A percentile compares a stretch with the other conserved stretches of the same genome.
Conservation (phyloP, 345 rosid genomes). For the Eucalyptus erythrocorys region DNA sequence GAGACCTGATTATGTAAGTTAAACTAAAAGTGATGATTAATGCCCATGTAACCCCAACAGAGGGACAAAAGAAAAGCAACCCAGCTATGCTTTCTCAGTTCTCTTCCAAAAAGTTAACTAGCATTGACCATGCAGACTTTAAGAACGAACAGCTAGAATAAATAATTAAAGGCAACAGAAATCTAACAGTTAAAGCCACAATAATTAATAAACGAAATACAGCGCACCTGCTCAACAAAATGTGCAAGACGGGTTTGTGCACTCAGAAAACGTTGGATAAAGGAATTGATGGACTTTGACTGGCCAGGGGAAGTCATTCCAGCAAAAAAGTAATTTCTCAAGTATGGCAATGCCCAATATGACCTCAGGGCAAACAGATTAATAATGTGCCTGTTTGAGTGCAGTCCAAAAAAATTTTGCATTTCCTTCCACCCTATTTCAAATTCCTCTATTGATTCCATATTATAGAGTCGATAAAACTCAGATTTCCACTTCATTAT, state of each 20-base stretch:
- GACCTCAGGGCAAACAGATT: conserved; percentile 61
- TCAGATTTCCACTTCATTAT: conserved; percentile 94
- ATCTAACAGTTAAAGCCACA: not conserved
- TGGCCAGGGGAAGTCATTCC: conserved; percentile 70
- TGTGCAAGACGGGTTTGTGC: conserved; percentile 89
- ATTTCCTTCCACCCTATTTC: conserved; percentile 92
- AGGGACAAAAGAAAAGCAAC: not conserved
- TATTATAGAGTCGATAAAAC: conserved; percentile 72
- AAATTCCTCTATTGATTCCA: conserved; percentile 75
- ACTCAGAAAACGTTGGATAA: conserved; percentile 86
- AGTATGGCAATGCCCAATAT: conserved; percentile 81
- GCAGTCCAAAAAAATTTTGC: conserved; percentile 76
- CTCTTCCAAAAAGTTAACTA: not conserved
- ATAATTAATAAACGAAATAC: not conserved
- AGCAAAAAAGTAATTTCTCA: conserved; percentile 81
- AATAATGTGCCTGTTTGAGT: conserved; percentile 70
- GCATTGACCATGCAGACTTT: not conserved
- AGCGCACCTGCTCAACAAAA: conserved; percentile 77
- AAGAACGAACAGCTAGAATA: not conserved
- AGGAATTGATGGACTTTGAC: conserved; percentile 78
- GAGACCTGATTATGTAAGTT: not conserved
- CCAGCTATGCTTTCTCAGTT: not conserved
- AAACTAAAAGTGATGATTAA: not conserved
- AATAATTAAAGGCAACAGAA: not conserved
- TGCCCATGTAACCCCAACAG: not conserved